A percentile compares a stretch with the other conserved stretches of the same genome.
These are phyloP conservation scores for Mucor irregularis DNA, from an alignment of 371 early-diverging fungal genomes.

Conservation along the genomic window DNA sequence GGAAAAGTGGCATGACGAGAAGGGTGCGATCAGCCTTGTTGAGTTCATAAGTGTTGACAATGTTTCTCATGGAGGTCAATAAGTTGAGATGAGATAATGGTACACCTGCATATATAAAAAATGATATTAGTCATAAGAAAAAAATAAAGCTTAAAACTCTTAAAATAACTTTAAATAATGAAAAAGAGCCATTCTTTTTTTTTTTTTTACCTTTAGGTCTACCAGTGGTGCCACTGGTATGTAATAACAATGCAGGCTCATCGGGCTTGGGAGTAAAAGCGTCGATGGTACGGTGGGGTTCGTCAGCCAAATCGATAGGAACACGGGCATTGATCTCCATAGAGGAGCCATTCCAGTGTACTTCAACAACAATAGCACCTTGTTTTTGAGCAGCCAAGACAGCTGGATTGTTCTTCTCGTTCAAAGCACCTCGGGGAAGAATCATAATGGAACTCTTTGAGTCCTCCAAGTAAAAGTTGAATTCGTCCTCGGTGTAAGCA, in stretches of 20 bases:
- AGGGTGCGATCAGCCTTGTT: slow-evolving; percentile 62
- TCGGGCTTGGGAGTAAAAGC: slow-evolving; percentile 44
- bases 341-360: slow-evolving; percentile 51
- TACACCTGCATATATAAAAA: slow-evolving; percentile 52
- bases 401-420: slow-evolving; percentile 53
- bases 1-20: slow-evolving; percentile 92
- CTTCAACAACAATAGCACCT: slow-evolving; percentile 55
- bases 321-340: slow-evolving; percentile 29
- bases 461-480: slow-evolving; percentile 81
- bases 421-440: slow-evolving; percentile 54
- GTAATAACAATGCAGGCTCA: slow-evolving; percentile 73
- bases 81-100: slow-evolving; percentile 85
- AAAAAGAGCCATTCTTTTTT: not conserved
- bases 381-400: slow-evolving; percentile 64
- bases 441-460: slow-evolving; percentile 65
- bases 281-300: slow-evolving; percentile 15
- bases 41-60: slow-evolving; percentile 69
- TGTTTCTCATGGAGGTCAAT: slow-evolving; percentile 73
- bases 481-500: slow-evolving; percentile 70
- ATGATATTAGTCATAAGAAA: too few species aligned
- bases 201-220: slow-evolving; percentile 69
- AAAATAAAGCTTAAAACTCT: not conserved
- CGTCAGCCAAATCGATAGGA: slow-evolving; percentile 3
- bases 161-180: too few species aligned
- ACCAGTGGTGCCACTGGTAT: slow-evolving; percentile 86